Evolutionary conservation across 805 yeast species (phyloP).

Genomic region (Groenewaldozyma tartarivorans): DNA sequence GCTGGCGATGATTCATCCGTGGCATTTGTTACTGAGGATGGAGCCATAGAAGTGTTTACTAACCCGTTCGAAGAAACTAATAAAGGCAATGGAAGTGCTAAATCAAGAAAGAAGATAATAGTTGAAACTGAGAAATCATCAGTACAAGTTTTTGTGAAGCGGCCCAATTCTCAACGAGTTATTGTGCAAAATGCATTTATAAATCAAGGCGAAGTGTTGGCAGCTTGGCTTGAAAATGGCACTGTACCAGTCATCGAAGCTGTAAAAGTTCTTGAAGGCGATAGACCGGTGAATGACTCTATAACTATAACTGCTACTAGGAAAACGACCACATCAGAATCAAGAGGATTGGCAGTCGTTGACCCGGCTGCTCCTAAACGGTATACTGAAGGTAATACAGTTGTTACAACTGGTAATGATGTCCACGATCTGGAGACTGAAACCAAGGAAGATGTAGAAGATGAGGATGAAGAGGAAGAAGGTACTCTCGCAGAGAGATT

Average conservation of each 20-base stretch:
- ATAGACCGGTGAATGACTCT: background rate
- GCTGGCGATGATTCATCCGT: conserved; percentile 25
- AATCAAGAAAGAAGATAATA: conserved; percentile 6
- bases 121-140: background rate
- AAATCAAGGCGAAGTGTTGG: conserved; percentile 9
- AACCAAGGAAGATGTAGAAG: conserved; percentile 30
- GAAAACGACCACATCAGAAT: background rate
- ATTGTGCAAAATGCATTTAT: conserved; percentile 10
- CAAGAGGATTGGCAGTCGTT: conserved; percentile 14
- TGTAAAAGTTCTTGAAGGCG: conserved; percentile 11
- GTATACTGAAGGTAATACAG: conserved; percentile 28
- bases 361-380: conserved; percentile 35
- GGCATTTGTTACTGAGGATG: conserved; percentile 63
- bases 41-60: conserved; percentile 60
- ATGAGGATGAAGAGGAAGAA: conserved; percentile 29
- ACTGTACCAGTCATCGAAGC: conserved; percentile 25
- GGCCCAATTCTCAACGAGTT: conserved; percentile 6
- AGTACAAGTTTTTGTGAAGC: conserved; percentile 9
- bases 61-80: conserved; percentile 33
- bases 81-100: conserved; percentile 6
- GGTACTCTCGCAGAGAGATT: conserved; percentile 37
- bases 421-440: conserved; percentile 21
- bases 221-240: conserved; percentile 27
- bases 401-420: conserved; percentile 29
- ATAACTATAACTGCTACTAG: conserved; percentile 5